Percentiles rank a stretch among this genome's conserved stretches.
These are phyloP conservation scores for Iris pallida DNA, from an alignment of 116 monocot species.

Conservation along the genomic window DNA sequence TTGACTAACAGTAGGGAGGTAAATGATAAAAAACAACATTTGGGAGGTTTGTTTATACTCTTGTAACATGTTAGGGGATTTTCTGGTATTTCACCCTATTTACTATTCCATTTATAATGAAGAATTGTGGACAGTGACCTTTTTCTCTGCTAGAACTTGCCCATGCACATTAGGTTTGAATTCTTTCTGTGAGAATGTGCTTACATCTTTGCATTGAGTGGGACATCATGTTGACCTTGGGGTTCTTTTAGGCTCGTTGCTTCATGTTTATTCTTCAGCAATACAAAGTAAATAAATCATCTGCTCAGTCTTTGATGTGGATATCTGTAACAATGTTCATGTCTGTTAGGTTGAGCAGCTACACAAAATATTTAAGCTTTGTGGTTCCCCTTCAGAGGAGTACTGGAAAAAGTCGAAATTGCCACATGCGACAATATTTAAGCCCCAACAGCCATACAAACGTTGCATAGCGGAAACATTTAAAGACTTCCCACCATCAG, in stretches of 20 bases:
- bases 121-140: not conserved
- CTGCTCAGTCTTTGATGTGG: not conserved
- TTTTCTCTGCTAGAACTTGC: not conserved
- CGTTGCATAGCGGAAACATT: conserved; percentile 26
- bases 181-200: not conserved
- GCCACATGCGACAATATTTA: conserved; percentile 36
- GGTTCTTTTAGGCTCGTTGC: not conserved
- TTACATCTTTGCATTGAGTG: not conserved
- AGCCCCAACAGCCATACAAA: conserved; percentile 34
- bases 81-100: too few species aligned
- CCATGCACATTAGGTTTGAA: not conserved
- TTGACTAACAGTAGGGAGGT: not conserved
- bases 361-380: conserved; percentile 32
- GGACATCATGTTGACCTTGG: not conserved
- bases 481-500: conserved; percentile 26
- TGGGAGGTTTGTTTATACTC: not conserved
- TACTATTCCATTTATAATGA: not conserved
- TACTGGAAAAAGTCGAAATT: conserved; percentile 36
- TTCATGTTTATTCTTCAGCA: not conserved
- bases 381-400: conserved; percentile 35
- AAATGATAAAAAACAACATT: not conserved
- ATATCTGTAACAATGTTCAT: conserved; percentile 2
- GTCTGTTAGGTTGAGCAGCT: conserved; percentile 27
- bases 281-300: not conserved
- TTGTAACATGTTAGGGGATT: not conserved